Conservation (phyloP, 371 early-diverging fungal species). For the Amoeboaphelidium occidentale region DNA sequence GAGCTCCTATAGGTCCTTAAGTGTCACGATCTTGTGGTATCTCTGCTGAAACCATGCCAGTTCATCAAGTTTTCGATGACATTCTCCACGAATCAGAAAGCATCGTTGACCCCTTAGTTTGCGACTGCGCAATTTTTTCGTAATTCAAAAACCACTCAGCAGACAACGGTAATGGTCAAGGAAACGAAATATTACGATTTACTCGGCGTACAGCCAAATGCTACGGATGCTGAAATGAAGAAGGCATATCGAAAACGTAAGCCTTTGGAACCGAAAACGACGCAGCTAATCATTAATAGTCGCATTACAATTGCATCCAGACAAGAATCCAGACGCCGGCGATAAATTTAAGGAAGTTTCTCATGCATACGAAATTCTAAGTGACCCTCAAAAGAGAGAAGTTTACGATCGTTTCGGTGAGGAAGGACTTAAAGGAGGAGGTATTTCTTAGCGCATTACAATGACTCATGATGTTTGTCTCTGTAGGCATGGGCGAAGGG, state of each 20-base stretch:
- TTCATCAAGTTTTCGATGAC: no score
- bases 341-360: conserved; percentile 64
- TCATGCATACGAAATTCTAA: conserved; percentile 84
- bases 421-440: conserved; percentile 38
- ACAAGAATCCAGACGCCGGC: conserved; percentile 74
- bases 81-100: no score
- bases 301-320: conserved; percentile 85
- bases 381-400: conserved; percentile 58
- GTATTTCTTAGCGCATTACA: conserved; percentile 8
- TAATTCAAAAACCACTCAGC: background rate
- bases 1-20: no score
- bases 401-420: conserved; percentile 80
- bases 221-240: conserved; percentile 71
- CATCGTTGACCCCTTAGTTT: no score
- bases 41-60: no score
- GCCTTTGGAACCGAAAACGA: no score
- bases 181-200: conserved; percentile 74
- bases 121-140: no score
- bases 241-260: conserved; percentile 79
- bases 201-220: conserved; percentile 51
- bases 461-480: no score
- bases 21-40: no score
- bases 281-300: no score
- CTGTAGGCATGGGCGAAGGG: conserved; percentile 21
- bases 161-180: conserved; percentile 27